Evolutionary conservation across 768 basidiomycete species (phyloP).

Genomic region (Roridomyces roridus): DNA sequence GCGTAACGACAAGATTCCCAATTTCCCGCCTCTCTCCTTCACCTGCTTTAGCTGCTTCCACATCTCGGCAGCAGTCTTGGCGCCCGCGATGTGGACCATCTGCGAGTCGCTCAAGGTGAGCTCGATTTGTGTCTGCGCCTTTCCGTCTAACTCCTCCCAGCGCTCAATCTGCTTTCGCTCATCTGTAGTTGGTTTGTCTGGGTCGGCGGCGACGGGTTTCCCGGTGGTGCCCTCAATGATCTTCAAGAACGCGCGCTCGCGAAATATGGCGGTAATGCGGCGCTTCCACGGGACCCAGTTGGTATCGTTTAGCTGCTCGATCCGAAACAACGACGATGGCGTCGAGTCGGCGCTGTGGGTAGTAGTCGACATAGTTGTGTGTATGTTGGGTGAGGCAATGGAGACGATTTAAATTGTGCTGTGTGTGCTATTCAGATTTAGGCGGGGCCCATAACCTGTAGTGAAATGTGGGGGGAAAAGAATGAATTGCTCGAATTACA

Average conservation of each 20-base stretch:
- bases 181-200: neutral
- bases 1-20: slow-evolving; percentile 9
- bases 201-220: neutral
- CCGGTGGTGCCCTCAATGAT: neutral
- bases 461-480: neutral
- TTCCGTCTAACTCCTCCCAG: slow-evolving; percentile 5
- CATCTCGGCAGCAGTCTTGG: slow-evolving; percentile 13
- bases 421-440: neutral
- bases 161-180: neutral
- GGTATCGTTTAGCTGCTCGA: slow-evolving; percentile 5
- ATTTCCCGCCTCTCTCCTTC: slow-evolving; percentile 12
- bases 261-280: slow-evolving; percentile 4
- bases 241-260: neutral
- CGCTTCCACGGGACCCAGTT: slow-evolving; percentile 12
- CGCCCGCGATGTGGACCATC: slow-evolving; percentile 12
- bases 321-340: slow-evolving; percentile 12
- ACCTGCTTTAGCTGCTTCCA: slow-evolving; percentile 13
- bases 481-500: neutral
- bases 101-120: slow-evolving; percentile 13
- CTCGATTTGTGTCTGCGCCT: slow-evolving; percentile 5
- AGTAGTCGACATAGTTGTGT: neutral
- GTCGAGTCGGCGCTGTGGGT: neutral
- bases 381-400: neutral
- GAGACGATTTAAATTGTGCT: neutral
- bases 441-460: neutral